Conservation (phyloP, 2,329 filamentous ascomycete species). For the Falciphora oryzae region DNA sequence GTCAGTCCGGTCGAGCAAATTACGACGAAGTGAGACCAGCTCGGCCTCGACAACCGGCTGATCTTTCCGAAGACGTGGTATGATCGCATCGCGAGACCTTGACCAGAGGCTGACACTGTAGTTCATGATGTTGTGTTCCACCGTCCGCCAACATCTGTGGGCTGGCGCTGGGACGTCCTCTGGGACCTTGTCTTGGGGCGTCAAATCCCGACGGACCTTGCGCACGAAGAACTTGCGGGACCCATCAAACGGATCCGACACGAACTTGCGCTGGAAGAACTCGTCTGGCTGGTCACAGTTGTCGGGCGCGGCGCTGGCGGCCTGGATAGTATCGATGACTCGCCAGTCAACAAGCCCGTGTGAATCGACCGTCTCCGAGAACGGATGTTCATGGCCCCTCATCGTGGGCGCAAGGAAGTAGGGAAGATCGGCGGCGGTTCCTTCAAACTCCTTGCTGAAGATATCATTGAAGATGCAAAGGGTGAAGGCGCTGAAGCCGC, state of each 20-base stretch:
- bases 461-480: conserved; percentile 73
- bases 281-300: conserved; percentile 37
- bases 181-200: conserved; percentile 60
- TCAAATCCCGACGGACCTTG: conserved; percentile 51
- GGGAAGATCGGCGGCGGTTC: conserved; percentile 57
- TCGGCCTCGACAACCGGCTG: conserved; percentile 80
- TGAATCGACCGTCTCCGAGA: neutral
- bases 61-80: conserved; percentile 47
- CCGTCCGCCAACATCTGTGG: conserved; percentile 35
- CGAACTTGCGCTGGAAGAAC: conserved; percentile 48
- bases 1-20: conserved; percentile 65
- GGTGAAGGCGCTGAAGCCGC: conserved; percentile 64
- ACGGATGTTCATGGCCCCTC: neutral
- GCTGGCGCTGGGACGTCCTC: conserved; percentile 41
- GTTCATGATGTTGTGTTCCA: conserved; percentile 61
- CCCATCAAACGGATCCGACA: conserved; percentile 55
- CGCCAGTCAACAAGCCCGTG: conserved; percentile 16
- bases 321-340: conserved; percentile 19
- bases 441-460: conserved; percentile 81
- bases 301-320: conserved; percentile 29
- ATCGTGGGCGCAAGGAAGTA: conserved; percentile 71
- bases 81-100: conserved; percentile 45
- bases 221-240: conserved; percentile 54
- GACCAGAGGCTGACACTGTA: conserved; percentile 75
- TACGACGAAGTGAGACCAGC: conserved; percentile 69